Evolutionary conservation across 805 yeast species (phyloP).

Genomic region (Maudiozyma saulgeensis): DNA sequence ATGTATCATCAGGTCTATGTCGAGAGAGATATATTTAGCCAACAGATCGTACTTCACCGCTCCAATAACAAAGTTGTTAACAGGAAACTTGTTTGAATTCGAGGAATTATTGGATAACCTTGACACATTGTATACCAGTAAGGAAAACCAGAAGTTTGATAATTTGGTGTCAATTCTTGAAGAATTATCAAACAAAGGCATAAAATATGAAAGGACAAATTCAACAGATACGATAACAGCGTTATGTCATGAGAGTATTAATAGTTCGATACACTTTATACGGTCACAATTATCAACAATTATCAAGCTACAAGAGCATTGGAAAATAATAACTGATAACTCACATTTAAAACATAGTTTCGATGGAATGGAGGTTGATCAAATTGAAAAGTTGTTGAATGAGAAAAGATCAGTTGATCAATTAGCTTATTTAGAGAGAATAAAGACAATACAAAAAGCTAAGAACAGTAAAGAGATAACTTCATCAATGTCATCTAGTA

Average conservation of each 20-base stretch:
- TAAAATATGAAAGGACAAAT: background rate
- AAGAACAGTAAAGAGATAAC: background rate
- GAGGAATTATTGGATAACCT: constrained; percentile 13
- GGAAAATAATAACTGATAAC: constrained; percentile 20
- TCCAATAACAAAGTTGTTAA: constrained; percentile 11
- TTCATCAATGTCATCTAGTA: background rate
- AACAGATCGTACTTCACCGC: constrained; percentile 14
- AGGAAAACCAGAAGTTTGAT: background rate
- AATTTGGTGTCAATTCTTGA: background rate
- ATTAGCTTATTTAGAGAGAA: constrained; percentile 12
- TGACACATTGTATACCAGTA: constrained; percentile 9
- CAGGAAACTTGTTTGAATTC: constrained; percentile 20
- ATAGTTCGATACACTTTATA: constrained; percentile 10
- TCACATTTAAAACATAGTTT: constrained; percentile 6
- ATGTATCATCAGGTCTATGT: constrained; percentile 12
- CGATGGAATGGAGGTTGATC: constrained; percentile 8
- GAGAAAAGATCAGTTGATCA: constrained; percentile 24
- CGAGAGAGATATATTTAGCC: constrained; percentile 23
- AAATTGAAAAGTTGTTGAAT: constrained; percentile 16
- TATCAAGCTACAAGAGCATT: constrained; percentile 13
- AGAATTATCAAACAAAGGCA: constrained; percentile 3
- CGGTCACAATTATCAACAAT: constrained; percentile 9
- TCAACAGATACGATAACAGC: constrained; percentile 7
- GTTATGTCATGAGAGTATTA: constrained; percentile 11
- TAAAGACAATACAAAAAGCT: background rate